Percentiles rank a stretch among this genome's conserved stretches.
Conservation (phyloP, 164 flowering plant species). For the Litsea cubeba region DNA sequence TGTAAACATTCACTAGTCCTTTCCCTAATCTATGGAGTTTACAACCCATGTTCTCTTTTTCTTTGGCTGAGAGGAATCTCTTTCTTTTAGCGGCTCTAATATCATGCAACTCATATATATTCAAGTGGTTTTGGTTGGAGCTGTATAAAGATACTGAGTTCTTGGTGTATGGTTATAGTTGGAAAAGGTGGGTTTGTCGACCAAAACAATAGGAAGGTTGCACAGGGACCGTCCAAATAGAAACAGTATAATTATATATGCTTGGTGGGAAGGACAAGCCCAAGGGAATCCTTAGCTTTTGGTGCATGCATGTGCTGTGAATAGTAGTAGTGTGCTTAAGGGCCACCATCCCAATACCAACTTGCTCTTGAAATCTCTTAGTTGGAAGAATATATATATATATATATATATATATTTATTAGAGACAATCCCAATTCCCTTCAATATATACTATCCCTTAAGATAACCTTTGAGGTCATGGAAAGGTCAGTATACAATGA, state of each 20-base stretch:
- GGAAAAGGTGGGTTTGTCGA: constrained; percentile 1
- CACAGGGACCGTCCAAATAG: constrained; percentile 1
- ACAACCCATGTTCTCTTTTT: not conserved
- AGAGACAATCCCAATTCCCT: not conserved
- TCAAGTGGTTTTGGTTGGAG: not conserved
- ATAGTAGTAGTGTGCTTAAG: not conserved
- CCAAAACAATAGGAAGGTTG: not conserved
- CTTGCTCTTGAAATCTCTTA: not conserved
- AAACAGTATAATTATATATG: not conserved
- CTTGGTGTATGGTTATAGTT: not conserved
- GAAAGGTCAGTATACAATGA: not conserved
- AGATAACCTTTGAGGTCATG: constrained; percentile 1
- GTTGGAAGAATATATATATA: not conserved
- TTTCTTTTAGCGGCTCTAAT: not conserved
- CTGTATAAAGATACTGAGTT: not conserved
- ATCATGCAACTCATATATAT: not conserved
- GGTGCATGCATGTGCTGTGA: constrained; percentile 1
- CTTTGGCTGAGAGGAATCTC: not conserved
- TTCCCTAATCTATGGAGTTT: not conserved
- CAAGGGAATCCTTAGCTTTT: not conserved
- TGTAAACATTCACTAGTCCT: not conserved
- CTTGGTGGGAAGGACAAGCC: not conserved
- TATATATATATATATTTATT: not conserved
- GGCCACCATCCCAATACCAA: not conserved
- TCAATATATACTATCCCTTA: not conserved